Evolutionary conservation across 768 basidiomycete species (phyloP), one percentile per base, ranked within the genome.

Genomic region (Naganishia onofrii): DNA sequence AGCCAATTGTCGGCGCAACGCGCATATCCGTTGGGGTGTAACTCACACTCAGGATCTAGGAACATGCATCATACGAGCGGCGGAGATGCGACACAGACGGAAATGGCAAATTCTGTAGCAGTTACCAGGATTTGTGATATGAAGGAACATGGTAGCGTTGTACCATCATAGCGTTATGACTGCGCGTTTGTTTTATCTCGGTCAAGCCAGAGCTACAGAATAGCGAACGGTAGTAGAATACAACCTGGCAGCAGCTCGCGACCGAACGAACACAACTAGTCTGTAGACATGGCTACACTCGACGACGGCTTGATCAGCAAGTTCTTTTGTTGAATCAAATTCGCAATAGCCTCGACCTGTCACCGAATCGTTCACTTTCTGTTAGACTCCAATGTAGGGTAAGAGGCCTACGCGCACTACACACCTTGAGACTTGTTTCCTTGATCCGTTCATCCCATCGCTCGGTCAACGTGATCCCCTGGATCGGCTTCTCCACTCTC

Each of bases 401-500:
- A 46, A n/a, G n/a, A 46, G 19, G 36, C 46, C 21, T 12, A 29
- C 6, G 21, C 34, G 34, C 55, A 57, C 60, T 34, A 13, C 70
- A 74, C 80, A 94, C 93, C 77, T 91, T 91, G 34, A 91, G 88
- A 52, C 91, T 91, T 0, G 90, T 93, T 74, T 88, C 85, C 73
- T 92, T 87, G 77, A 97, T 97, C 78, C 94, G 90, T 77, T 87
- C 88, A 78, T 99, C 96, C 96, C 96, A 99, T 67, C 90, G 86
- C 82, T 95, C 94, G 0, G 93, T 97, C 82, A 90, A 90, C 6
- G 90, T 91, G 9, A 92, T 91, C 23, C 76, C 79, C 60, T 82
- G 80, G 73, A 97, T 90, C 76, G 93, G 91, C 36, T 86, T 89
- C 69, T 88, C 89, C 78, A 90, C 91, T 70, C 91, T 89, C 48